Conservation (phyloP, 306 rosid species). For the Luffa aegyptiaca region DNA sequence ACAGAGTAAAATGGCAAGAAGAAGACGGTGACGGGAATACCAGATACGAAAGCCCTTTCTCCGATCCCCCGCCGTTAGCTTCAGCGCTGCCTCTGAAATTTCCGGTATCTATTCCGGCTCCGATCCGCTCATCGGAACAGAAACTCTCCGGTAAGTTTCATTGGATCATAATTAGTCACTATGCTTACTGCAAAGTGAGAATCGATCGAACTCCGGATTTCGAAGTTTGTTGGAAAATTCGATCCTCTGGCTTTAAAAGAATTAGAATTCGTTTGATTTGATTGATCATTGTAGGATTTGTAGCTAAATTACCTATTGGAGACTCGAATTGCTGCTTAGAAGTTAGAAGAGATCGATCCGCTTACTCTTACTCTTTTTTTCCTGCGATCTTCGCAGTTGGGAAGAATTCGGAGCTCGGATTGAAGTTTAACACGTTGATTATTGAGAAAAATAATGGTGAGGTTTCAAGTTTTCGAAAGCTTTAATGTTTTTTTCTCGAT, state of each 20-base stretch:
- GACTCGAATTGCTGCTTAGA: not conserved
- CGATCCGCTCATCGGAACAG: not conserved
- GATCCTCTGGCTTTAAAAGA: not conserved
- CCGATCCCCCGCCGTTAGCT: not conserved
- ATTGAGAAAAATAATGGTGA: constrained; percentile 3
- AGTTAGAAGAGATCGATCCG: not conserved
- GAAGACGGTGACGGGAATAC: not conserved
- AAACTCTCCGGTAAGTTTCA: not conserved
- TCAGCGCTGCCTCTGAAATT: not conserved
- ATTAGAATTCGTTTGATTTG: not conserved
- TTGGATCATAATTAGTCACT: not conserved
- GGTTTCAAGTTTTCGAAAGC: not conserved
- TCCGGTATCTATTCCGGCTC: not conserved
- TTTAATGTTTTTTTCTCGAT: not conserved
- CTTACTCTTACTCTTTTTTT: not conserved
- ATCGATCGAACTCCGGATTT: not conserved
- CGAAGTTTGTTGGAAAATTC: not conserved
- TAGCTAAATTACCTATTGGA: not conserved
- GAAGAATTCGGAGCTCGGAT: not conserved
- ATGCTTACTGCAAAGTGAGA: not conserved
- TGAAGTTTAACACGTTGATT: not conserved
- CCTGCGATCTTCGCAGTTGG: not conserved
- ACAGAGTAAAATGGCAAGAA: not conserved
- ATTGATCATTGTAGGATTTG: not conserved
- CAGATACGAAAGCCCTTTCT: not conserved